phyloP scores from a whole-genome alignment of 2,329 filamentous ascomycete genomes.

The Penicillium capsulatum region DNA sequence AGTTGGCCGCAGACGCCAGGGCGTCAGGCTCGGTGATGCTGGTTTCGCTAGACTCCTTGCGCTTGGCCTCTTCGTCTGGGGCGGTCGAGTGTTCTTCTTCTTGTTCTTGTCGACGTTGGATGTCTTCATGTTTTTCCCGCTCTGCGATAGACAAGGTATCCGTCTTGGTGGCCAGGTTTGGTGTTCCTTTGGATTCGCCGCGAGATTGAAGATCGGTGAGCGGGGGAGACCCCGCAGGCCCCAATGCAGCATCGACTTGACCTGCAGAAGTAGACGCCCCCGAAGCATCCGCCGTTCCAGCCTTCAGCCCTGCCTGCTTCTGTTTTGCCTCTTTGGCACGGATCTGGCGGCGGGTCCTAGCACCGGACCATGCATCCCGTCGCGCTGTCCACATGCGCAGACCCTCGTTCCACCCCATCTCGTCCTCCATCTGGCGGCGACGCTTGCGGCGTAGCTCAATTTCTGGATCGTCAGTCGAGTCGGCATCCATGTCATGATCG shows the following conservation, averaged over 20 bases:
- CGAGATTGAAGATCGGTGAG: conserved; percentile 7
- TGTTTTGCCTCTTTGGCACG: conserved; percentile 18
- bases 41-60: conserved; percentile 25
- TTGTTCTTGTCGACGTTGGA: conserved; percentile 14
- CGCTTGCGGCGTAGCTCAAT: conserved; percentile 54
- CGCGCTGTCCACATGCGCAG: conserved; percentile 73
- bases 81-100: conserved; percentile 21
- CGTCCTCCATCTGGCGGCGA: conserved; percentile 57
- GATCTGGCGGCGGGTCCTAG: conserved; percentile 39
- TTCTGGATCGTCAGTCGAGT: conserved; percentile 35
- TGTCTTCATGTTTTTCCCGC: conserved; percentile 13
- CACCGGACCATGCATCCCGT: conserved; percentile 81
- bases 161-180: conserved; percentile 18
- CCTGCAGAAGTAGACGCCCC: conserved; percentile 5
- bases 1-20: conserved; percentile 41
- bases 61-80: conserved; percentile 20
- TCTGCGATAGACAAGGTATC: conserved; percentile 24
- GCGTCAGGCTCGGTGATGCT: conserved; percentile 27
- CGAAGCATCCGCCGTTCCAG: not conserved
- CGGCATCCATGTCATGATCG: conserved; percentile 14
- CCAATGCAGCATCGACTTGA: conserved; percentile 4
- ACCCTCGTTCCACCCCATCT: conserved; percentile 75
- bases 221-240: conserved; percentile 7
- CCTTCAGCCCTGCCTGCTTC: conserved; percentile 2
- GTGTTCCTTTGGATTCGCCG: conserved; percentile 4